These are phyloP conservation scores for Hypsizygus marmoreus DNA, from an alignment of 768 basidiomycete species.

Conservation along the genomic window DNA sequence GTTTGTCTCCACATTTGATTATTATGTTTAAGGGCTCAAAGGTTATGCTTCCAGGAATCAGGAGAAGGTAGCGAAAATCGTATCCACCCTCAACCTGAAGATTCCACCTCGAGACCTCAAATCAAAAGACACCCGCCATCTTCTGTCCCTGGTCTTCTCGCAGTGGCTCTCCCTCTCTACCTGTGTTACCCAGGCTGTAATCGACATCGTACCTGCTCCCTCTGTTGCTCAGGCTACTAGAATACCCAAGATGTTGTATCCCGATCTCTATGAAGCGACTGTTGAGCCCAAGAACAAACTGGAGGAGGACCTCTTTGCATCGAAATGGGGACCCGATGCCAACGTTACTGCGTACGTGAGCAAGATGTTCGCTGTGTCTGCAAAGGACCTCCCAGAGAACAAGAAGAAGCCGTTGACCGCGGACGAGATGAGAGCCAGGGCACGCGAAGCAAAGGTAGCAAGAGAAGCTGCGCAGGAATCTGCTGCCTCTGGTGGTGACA, in stretches of 20 bases:
- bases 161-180: constrained; percentile 97
- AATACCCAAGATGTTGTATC: constrained; percentile 91
- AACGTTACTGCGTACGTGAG: constrained; percentile 86
- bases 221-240: constrained; percentile 76
- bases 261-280: constrained; percentile 63
- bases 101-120: constrained; percentile 87
- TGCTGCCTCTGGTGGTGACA: constrained; percentile 13
- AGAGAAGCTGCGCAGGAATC: constrained; percentile 24
- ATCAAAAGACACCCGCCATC: constrained; percentile 84
- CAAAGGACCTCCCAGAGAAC: constrained; percentile 81
- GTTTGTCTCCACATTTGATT: constrained; percentile 51
- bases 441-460: constrained; percentile 52
- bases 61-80: constrained; percentile 88
- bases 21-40: constrained; percentile 15
- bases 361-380: constrained; percentile 96
- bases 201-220: constrained; percentile 94
- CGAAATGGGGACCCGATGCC: constrained; percentile 57
- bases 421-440: constrained; percentile 77
- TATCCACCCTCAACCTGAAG: constrained; percentile 77
- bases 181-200: constrained; percentile 86
- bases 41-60: constrained; percentile 60
- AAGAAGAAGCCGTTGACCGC: constrained; percentile 76
- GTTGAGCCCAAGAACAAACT: constrained; percentile 72
- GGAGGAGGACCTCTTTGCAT: constrained; percentile 81
- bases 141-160: constrained; percentile 85